Evolutionary conservation across 2,329 filamentous ascomycete species (phyloP), one percentile per base, ranked within the genome.

Genomic region (Acrodontium crateriforme): DNA sequence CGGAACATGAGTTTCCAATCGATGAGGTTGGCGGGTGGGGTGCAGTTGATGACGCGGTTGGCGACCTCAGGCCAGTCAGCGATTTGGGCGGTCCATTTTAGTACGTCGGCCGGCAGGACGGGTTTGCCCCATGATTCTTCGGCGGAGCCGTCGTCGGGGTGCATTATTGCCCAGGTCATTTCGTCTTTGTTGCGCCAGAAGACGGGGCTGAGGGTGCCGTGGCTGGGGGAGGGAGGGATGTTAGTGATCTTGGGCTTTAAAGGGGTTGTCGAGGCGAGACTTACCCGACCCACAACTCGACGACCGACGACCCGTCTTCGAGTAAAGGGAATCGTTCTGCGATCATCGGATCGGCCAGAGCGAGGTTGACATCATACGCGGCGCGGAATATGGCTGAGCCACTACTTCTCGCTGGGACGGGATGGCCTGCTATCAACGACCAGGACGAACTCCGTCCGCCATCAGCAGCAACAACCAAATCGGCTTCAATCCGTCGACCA

Each of bases 1-100:
- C 65, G 54, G 38, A 67, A 69, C 28, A 62, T 63, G n/a, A 69
- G 60, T 43, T 67, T 67, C 62, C 63, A 69, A 41, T 69, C 64
- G 2, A 69, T 53, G 9, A 43, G 31, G 9, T 29, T 25, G 10
- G 25, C 26, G 9, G 38, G 30, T 5, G 37, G 37, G 5, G 32
- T 65, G 27, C 52, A 53, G 20, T 52, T 46, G 10, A 66, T 53
- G 2, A 62, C 58, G 2, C 56, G 56, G 10, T 50, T 49, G 28
- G 63, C 61, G 14, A 53, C 49, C 1, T 59, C 59, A 38, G 65
- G 60, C 25, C 63, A 45, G 27, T 46, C 43, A 5, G 25, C 18
- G 6, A 35, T 20, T 20, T 29, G 31, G 9, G 32, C 23, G 47
- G 60, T 58, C 22, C 52, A 54, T 16, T 32, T 31, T 9, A 37